A percentile compares a stretch with the other conserved stretches of the same genome.
phyloP scores from a whole-genome alignment of 345 rosid genomes.

The Cardamine occulta region DNA sequence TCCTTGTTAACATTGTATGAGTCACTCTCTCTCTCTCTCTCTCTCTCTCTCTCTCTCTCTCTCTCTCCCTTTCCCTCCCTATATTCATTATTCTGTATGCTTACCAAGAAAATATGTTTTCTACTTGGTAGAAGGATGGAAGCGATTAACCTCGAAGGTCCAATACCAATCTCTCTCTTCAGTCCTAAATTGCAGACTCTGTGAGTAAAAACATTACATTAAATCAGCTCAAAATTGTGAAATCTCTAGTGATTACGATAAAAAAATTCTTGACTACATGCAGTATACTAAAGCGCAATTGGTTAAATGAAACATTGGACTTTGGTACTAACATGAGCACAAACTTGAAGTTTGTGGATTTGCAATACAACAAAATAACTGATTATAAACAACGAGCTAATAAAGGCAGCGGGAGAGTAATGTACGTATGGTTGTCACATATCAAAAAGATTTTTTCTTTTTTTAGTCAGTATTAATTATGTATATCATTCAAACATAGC shows the following conservation, averaged over 20 bases:
- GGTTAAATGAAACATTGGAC: not conserved
- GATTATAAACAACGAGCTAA: not conserved
- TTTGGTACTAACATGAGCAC: not conserved
- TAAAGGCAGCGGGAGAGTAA: not conserved
- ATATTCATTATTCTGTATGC: not conserved
- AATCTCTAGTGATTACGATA: not conserved
- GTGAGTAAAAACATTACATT: not conserved
- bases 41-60: too few species aligned
- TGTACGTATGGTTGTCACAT: not conserved
- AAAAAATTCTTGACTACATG: not conserved
- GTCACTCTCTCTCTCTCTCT: too few species aligned
- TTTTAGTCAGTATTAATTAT: not conserved
- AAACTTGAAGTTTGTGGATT: not conserved
- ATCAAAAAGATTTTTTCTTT: not conserved
- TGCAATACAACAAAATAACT: conserved; percentile 1
- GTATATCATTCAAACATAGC: not conserved
- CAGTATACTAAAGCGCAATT: not conserved
- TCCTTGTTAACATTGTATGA: too few species aligned
- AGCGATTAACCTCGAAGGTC: not conserved
- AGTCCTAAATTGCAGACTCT: not conserved
- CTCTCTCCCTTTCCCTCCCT: too few species aligned
- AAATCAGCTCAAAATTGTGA: not conserved
- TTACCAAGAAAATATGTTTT: not conserved
- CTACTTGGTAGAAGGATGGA: not conserved
- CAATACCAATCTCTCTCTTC: not conserved